Base-by-base conservation (phyloP, 140 eudicot species). In the Flaveria floridana region DNA sequence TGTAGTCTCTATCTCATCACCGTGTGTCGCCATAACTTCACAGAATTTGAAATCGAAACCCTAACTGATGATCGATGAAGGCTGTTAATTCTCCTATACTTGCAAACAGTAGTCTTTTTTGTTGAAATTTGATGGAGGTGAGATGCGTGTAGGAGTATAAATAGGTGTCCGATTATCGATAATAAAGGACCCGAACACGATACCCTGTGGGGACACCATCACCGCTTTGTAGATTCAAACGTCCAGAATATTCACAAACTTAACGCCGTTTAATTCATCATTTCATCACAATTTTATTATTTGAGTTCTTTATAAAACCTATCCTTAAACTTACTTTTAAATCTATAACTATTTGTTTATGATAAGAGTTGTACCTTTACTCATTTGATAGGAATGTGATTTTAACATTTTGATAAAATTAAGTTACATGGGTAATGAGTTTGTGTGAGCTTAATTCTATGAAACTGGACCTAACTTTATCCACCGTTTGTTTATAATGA, bases 11-110 rank as follows among this genome's bases (percentile, higher is more conserved):
- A 77, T 70, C 37, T 72, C 74, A 56, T 88, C 92, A 8, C 25
- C 86, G 75, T 83, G 89, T 37, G 84, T 92, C 71, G 91, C 89
- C 96, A 90, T 90, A 15, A 25, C 19, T 41, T 10, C 34, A 64
- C 6, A 12, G 48, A 53, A 16, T n/a, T 4, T 63, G 41, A 56
- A 47, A 6, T 57, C 41, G 52, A 79, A 73, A 65, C 64, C 61
- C 77, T 52, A 55, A 41, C 18, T 28, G 73, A 67, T 69, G 63
- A 18, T 52, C 55, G 61, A 76, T 52, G 44, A 69, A 52, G 53
- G 39, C 41, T 34, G 6, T 34, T 34, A 34, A 6, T 34, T 34
- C 41, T n/a, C 18, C 37, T 30, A 30, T 44, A 39, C 6, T 41
- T 72, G 42, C 73, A 55, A 34, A 67, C n/a, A 14, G 52, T 41